Percentiles rank a stretch among this genome's conserved stretches.
phyloP scores from a whole-genome alignment of 2,329 filamentous ascomycete genomes.

The Huntiella abstrusa region DNA sequence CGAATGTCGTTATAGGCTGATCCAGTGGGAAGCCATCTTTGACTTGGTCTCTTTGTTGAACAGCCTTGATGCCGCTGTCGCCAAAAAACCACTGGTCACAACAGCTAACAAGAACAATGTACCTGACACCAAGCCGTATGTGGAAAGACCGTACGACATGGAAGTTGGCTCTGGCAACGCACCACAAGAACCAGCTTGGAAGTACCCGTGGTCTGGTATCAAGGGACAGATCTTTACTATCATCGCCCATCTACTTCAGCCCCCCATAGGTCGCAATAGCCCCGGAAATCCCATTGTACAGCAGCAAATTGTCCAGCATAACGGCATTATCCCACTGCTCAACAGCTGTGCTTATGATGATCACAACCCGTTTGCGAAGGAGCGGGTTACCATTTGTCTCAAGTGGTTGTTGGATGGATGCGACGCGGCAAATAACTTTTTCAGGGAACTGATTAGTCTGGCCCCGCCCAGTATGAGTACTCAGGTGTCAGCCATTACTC shows the following conservation, averaged over 20 bases:
- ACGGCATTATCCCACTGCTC: constrained; percentile 71
- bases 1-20: constrained; percentile 65
- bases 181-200: constrained; percentile 44
- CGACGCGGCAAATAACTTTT: constrained; percentile 51
- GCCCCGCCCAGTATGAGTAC: constrained; percentile 17
- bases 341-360: constrained; percentile 85
- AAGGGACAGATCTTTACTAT: constrained; percentile 89
- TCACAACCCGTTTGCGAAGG: constrained; percentile 84
- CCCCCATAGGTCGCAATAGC: constrained; percentile 39
- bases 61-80: constrained; percentile 72
- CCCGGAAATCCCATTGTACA: constrained; percentile 60
- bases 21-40: constrained; percentile 81
- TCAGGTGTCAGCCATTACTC: background rate
- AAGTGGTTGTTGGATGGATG: constrained; percentile 66
- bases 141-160: constrained; percentile 20
- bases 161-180: constrained; percentile 15
- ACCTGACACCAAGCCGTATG: constrained; percentile 22
- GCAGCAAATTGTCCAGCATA: constrained; percentile 66
- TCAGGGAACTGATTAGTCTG: constrained; percentile 40
- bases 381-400: constrained; percentile 75
- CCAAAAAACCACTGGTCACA: constrained; percentile 51
- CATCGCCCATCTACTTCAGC: constrained; percentile 74
- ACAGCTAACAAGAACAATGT: constrained; percentile 12
- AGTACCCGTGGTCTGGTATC: constrained; percentile 52
- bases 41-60: constrained; percentile 76